phyloP scores from a whole-genome alignment of 805 yeast species.

The Saccharomycopsis capsularis region DNA sequence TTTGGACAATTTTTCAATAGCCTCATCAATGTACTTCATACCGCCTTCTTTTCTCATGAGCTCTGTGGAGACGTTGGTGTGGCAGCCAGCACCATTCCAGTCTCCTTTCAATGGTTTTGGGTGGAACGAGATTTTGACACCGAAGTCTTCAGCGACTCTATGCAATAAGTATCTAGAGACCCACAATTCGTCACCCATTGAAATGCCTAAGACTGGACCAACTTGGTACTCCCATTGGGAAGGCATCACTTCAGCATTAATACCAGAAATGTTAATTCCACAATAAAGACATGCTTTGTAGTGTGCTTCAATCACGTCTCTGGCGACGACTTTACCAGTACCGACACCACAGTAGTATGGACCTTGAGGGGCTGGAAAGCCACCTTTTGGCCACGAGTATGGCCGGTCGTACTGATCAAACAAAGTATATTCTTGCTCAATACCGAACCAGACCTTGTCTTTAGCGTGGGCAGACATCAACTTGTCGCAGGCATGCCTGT shows the following conservation, averaged over 20 bases:
- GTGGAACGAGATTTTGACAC: slow-evolving; percentile 97
- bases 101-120: slow-evolving; percentile 99
- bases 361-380: slow-evolving; percentile 99
- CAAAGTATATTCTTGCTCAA: slow-evolving; percentile 97
- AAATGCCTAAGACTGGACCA: slow-evolving; percentile 93
- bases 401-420: slow-evolving; percentile 85
- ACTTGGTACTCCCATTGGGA: slow-evolving; percentile 99
- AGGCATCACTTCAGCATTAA: slow-evolving; percentile 99
- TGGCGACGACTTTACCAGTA: slow-evolving; percentile 94
- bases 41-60: slow-evolving; percentile 94
- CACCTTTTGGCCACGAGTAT: slow-evolving; percentile 99
- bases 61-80: slow-evolving; percentile 94
- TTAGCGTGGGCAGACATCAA: slow-evolving; percentile 85
- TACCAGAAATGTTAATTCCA: slow-evolving; percentile 88
- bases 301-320: slow-evolving; percentile 98
- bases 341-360: slow-evolving; percentile 99
- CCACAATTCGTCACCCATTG: slow-evolving; percentile 98
- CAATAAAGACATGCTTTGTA: slow-evolving; percentile 96
- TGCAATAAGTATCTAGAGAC: slow-evolving; percentile 87
- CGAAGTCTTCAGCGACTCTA: slow-evolving; percentile 98
- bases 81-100: slow-evolving; percentile 99
- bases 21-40: slow-evolving; percentile 87
- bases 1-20: slow-evolving; percentile 86
- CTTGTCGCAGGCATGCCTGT: slow-evolving; percentile 94
- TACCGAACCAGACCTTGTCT: slow-evolving; percentile 92